Base-by-base conservation (phyloP, 331 rosid species). In the Pyracantha coccinea region DNA sequence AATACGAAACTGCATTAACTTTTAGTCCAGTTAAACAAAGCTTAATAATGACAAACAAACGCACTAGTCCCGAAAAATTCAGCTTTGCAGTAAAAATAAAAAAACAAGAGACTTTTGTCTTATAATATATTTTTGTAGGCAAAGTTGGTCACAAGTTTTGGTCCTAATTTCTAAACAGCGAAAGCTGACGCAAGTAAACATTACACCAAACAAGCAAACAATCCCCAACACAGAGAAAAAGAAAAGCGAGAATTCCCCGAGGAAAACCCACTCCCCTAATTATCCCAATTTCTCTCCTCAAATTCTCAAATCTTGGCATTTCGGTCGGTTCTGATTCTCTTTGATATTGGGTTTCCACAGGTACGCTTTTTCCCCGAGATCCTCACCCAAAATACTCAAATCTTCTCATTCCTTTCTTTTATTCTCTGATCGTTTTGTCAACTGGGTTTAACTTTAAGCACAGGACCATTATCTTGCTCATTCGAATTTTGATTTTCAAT, bases 321-420 rank as follows among this genome's bases (percentile, higher is more conserved):
- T 27, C 24, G 32, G 31, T 2, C 16, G 53, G 16, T 38, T 69
- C 45, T 45, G 76, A 75, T 76, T 77, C 78, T 31, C 11, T 63
- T 25, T 45, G 59, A 19, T 61, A 32, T 21, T 52, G 68, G 79
- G 68, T 72, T 69, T 54, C 72, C 52, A 71, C 77, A 2, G 78
- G 84, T 81, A 66, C 66, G 53, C 45, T 21, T 71, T 17, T 31
- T 12, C 31, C 19, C 31, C 25, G 41, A 59, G 78, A 79, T 66
- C 66, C 27, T 29, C 28, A 61, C 19, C 16, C 31, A 54, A 45
- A n/a, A 17, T 57, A 29, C 16, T 71, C 70, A 15, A 14, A 19
- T 53, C n/a, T 38, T 80, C 32, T 24, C 31, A 27, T 65, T 31
- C 76, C 66, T 1, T 59, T 61, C 3, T 12, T 61, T 45, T 44